These are phyloP conservation scores for Rhodotorula graminis DNA, from an alignment of 768 basidiomycete genomes.

Conservation along the genomic window DNA sequence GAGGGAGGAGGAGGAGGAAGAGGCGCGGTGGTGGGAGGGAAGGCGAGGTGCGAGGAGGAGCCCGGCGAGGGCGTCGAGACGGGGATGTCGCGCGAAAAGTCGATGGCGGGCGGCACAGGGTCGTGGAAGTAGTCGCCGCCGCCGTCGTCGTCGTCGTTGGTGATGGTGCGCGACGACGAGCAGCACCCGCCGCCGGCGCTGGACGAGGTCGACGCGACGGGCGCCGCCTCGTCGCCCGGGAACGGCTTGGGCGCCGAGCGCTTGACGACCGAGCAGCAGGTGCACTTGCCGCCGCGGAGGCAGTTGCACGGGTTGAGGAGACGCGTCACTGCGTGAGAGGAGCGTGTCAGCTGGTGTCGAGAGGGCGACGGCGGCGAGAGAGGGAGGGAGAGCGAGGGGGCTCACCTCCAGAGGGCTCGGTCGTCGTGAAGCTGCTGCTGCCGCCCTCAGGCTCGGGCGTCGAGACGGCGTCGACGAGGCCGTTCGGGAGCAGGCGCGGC, in stretches of 20 bases:
- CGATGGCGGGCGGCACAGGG: too few species aligned
- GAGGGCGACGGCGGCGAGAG: background rate
- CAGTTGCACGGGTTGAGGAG: slow-evolving; percentile 48
- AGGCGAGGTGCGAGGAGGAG: background rate
- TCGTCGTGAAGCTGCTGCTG: background rate
- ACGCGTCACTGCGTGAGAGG: slow-evolving; percentile 23
- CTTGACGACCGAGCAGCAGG: slow-evolving; percentile 43
- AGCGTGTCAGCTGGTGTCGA: background rate
- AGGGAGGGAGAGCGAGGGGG: background rate
- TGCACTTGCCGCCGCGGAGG: slow-evolving; percentile 45
- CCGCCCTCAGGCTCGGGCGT: background rate
- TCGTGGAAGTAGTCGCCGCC: too few species aligned
- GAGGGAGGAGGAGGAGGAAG: background rate
- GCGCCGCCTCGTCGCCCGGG: background rate
- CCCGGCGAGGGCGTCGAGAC: background rate
- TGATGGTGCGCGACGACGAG: background rate
- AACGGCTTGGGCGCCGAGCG: slow-evolving; percentile 7
- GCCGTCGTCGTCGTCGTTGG: background rate
- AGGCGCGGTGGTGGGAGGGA: background rate
- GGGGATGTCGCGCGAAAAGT: background rate
- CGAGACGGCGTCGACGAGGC: slow-evolving; percentile 3
- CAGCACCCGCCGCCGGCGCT: background rate
- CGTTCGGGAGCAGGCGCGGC: slow-evolving; percentile 26
- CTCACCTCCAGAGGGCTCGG: slow-evolving; percentile 18
- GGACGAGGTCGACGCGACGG: background rate